Base-by-base conservation (phyloP, 2,329 filamentous ascomycete species). In the Periconia digitata region DNA sequence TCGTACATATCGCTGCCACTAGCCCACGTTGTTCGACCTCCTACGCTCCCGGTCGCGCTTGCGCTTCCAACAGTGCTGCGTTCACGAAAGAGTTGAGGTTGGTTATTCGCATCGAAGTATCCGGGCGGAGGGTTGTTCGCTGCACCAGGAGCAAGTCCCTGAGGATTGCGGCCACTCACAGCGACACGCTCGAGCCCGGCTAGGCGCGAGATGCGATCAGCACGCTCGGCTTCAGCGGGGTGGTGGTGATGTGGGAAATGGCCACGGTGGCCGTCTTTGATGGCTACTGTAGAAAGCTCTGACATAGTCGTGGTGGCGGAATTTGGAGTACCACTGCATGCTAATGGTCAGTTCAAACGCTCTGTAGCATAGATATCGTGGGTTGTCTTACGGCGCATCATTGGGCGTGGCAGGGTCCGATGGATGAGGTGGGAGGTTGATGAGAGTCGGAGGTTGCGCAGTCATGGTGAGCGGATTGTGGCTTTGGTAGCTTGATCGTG, bases 251-350 rank as follows among this genome's bases (percentile, higher is more conserved):
- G 80, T 22, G 85, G 83, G 22, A 86, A 80, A 66, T 91, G 85
- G 55, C 92, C 92, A 51, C 90, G 89, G 66, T 96, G 90, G 60
- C 92, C 92, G 69, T 97, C 92, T 74, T 96, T 96, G 79, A 96
- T 96, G 43, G 92, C 92, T 12, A 90, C 94, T 16, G 92, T 96
- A 15, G 90, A 95, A 40, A 97, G 82, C 35, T 91, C 86, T 21
- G 90, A 96, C 64, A 97, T 86, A 43, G 91, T 95, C 12, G 92
- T 96, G 3, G 90, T 95, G 35, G 89, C 87, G 58, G 90, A 95
- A 57, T 94, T 96, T 3, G 92, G 92, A 2, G 92, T 97, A 64
- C 92, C 92, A 56, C 90, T 95, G 53, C 37, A 41, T 8, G 22
- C 32, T 27, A 46, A 32, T 43, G 29, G 47, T 65, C 48, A 63